Conservation (phyloP, 805 yeast genomes). For the Sugiyamaella qingdaonensis region DNA sequence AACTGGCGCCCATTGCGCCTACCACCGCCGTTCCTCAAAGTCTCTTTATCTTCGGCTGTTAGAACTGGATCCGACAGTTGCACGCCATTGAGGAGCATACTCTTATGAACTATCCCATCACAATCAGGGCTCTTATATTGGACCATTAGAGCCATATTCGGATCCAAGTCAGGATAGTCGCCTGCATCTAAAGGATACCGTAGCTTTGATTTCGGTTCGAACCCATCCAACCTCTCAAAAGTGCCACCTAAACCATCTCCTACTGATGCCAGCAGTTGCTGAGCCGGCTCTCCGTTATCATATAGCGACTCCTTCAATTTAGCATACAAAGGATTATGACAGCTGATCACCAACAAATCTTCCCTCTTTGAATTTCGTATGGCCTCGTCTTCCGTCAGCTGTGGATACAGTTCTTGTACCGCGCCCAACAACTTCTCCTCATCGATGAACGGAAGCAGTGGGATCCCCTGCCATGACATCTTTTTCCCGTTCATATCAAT, state of each 20-base stretch:
- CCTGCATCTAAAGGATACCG: slow-evolving; percentile 45
- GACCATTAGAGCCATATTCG: slow-evolving; percentile 40
- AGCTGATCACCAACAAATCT: slow-evolving; percentile 67
- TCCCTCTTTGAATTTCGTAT: slow-evolving; percentile 65
- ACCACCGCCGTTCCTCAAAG: slow-evolving; percentile 46
- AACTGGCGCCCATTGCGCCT: slow-evolving; percentile 22
- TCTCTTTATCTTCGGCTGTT: slow-evolving; percentile 64
- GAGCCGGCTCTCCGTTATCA: slow-evolving; percentile 30
- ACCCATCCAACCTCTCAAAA: slow-evolving; percentile 29
- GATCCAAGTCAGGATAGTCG: slow-evolving; percentile 43
- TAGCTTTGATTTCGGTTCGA: slow-evolving; percentile 39
- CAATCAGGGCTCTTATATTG: slow-evolving; percentile 48
- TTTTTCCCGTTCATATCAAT: slow-evolving; percentile 95
- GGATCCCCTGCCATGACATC: slow-evolving; percentile 94
- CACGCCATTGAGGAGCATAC: slow-evolving; percentile 79
- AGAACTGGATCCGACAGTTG: slow-evolving; percentile 59
- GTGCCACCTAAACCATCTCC: slow-evolving; percentile 35
- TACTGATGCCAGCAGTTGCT: slow-evolving; percentile 20
- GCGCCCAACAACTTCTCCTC: slow-evolving; percentile 65
- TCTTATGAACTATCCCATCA: slow-evolving; percentile 39
- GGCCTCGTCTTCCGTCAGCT: slow-evolving; percentile 62
- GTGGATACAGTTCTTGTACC: slow-evolving; percentile 60
- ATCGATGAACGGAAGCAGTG: slow-evolving; percentile 85
- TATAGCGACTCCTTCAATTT: slow-evolving; percentile 40
- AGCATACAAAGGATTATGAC: slow-evolving; percentile 49